Base-by-base conservation (phyloP, 1,139 yeast species). In the Diutina pseudorugosa region DNA sequence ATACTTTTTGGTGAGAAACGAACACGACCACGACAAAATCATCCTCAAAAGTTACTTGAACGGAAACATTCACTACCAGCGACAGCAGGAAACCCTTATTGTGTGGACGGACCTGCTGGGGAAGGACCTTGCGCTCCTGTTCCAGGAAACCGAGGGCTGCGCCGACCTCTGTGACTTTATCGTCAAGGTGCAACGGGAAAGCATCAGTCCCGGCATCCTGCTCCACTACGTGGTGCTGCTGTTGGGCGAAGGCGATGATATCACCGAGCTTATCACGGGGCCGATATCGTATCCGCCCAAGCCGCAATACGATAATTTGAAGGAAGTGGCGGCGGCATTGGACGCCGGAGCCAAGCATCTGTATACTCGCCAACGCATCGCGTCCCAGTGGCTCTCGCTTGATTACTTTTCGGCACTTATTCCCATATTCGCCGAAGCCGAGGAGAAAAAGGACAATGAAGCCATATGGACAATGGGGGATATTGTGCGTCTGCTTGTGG, bases 121-220 rank as follows among this genome's bases (percentile, higher is more conserved):
- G 3, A 79, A 79, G 55, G 96, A 90, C 64, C 79, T 90, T 58
- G 98, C 98, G 4, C 72, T 93, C 47, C 86, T 95, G 52, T 93
- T 93, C 66, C 97, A 93, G 65, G 98, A 90, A 62, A 82, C 88
- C 44, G 87, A 85, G 52, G 98, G 98, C 0, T 93, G 98, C 65
- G 79, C 87, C 16, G 80, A 83, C 16, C 65, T 91, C 51, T 89
- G 96, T 64, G 93, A 88, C 52, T 90, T 88, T 62, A 76, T 90
- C 45, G 79, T 87, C 20, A 75, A 75, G 54, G 82, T 82, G 2
- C 95, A 86, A 61, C 82, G 79, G 57, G 68, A 68, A 49, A 71
- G 73, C 51, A 59, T 78, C 20, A 86, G 87, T 57, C 86, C 84
- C 3, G 76, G 77, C 50, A 87, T 89, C 9, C 83, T 93, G 2